Evolutionary conservation across 1,284 basidiomycete genomes (phyloP), one percentile per base, ranked within the genome.

Genomic region (Irpex lacteus): DNA sequence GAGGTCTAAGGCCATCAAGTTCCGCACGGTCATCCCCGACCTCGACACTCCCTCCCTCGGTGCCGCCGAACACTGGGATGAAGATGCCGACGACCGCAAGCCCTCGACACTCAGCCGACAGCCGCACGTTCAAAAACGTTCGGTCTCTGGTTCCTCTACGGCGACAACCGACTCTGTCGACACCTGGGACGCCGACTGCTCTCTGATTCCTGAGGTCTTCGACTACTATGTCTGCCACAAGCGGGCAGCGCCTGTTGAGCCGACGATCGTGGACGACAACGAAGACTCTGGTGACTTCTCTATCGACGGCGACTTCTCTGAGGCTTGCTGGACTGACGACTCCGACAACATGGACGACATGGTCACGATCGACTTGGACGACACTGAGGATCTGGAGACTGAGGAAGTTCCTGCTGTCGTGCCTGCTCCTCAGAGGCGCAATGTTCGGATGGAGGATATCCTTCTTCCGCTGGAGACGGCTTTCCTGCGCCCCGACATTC

Each of bases 221-320:
- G 26, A 56, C 54, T 56, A 56, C 54, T 56, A 34, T 34, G 54
- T 56, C 26, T 56, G 54, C 54, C 54, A 56, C 54, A 56, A 56
- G 54, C 50, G n/a, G 15, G n/a, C 19, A 18, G 13, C 50, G 15
- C 50, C 50, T 37, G 9, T 26, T 21, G 21, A 15, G 32, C 54
- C 54, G 54, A 56, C 6, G 54, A 56, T 36, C 21, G 15, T 11
- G 40, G 40, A 44, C 40, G 40, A 44, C 40, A 11, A 15, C 15
- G 40, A 44, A 44, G 40, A 44, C 40, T 44, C 40, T 44, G 40
- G 40, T 15, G 40, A 44, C 40, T 15, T 44, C 15, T 11, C 40
- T 44, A 36, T 56, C 34, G 54, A 26, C 54, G 11, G 21, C 34
- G n/a, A 18, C 21, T 9, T 11, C 54, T 21, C 40, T 44, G 40